Evolutionary conservation across 495 filamentous ascomycete species (phyloP), one percentile per base, ranked within the genome.

Genomic region (Aspergillus incahuasiensis): DNA sequence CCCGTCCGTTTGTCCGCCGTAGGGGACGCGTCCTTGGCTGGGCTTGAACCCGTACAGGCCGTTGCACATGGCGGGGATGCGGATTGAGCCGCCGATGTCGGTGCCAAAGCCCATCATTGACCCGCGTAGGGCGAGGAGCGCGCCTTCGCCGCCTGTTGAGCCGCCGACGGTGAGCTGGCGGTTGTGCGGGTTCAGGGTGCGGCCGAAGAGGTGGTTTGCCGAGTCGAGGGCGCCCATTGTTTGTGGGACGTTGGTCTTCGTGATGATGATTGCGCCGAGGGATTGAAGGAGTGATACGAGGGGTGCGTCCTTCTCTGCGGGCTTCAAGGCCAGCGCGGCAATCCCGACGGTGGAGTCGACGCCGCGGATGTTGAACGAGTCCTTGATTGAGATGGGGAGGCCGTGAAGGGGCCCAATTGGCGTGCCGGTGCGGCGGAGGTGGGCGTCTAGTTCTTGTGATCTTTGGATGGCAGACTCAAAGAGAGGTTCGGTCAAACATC

Each of bases 171-270:
- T 86, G 52, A 74, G 74, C 15, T 70, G 68, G 1, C 69, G 75
- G 61, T 87, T 85, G 28, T 73, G 63, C 0, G 87, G 86, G 64
- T 92, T 90, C 13, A 84, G 67, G 0, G 81, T 84, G 5, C 81
- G 72, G 7, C 86, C 86, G 53, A 88, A 82, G 13, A 74, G 64
- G 52, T 73, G 65, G 56, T 74, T 75, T 48, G 62, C 68, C 34
- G 67, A 71, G 56, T 74, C 69, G 5, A 75, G 60, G 8, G 69
- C 65, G 18, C 48, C 75, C 55, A 83, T 65, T 16, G 73, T 77
- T 43, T 82, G 80, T 9, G 85, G 83, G 12, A 86, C 65, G 48
- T 82, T 86, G n/a, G 86, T 87, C 64, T 89, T 89, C 63, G 77
- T 77, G 59, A 82, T 83, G 20, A 88, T 68, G 5, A 89, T 73